Percentiles rank a stretch among this genome's conserved stretches.
Conservation (phyloP, 768 basidiomycete genomes). For the Panaeolus papilionaceus region DNA sequence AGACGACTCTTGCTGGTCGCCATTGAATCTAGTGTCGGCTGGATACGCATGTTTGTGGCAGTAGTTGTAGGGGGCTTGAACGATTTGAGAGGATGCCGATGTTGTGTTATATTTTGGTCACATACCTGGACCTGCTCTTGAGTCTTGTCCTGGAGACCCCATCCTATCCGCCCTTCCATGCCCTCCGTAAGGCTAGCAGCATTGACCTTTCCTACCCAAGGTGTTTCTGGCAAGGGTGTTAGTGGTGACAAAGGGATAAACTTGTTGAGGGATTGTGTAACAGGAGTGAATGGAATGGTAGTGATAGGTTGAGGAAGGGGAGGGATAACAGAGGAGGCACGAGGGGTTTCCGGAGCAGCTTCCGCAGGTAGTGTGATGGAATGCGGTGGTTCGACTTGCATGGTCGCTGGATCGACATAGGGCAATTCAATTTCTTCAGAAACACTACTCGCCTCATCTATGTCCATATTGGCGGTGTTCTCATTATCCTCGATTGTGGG, state of each 20-base stretch:
- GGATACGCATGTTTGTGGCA: slow-evolving; percentile 23
- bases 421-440: slow-evolving; percentile 33
- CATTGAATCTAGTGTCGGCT: slow-evolving; percentile 18
- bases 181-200: slow-evolving; percentile 24
- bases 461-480: slow-evolving; percentile 24
- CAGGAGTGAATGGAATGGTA: slow-evolving; percentile 27
- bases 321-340: slow-evolving; percentile 8
- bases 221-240: slow-evolving; percentile 59
- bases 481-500: slow-evolving; percentile 36
- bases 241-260: slow-evolving; percentile 41
- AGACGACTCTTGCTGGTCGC: slow-evolving; percentile 37
- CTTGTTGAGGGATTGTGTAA: slow-evolving; percentile 26
- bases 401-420: slow-evolving; percentile 3
- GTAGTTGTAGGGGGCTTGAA: slow-evolving; percentile 9
- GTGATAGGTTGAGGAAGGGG: neutral
- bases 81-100: neutral
- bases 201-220: slow-evolving; percentile 33
- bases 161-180: slow-evolving; percentile 30
- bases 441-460: slow-evolving; percentile 27
- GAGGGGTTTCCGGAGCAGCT: slow-evolving; percentile 14
- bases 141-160: slow-evolving; percentile 22
- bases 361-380: slow-evolving; percentile 14
- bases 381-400: slow-evolving; percentile 6
- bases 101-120: neutral
- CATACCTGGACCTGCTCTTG: neutral